Base-by-base conservation (phyloP, 2,329 filamentous ascomycete genomes). In the Bipolaris victoriae region DNA sequence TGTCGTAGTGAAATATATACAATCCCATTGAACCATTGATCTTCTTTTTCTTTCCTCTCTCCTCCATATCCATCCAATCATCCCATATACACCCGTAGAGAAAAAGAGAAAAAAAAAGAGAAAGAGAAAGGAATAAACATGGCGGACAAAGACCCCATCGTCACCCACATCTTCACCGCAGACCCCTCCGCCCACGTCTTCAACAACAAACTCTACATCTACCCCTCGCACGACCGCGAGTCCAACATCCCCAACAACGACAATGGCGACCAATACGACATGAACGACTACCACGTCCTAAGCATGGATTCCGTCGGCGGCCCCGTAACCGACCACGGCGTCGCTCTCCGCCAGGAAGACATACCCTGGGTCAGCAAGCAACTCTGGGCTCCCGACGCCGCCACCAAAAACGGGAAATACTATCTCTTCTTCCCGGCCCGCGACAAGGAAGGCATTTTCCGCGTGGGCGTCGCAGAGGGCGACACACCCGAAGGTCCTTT, bases 211-310 rank as follows among this genome's bases (percentile, higher is more conserved):
- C 78, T 93, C 58, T 93, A 91, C 80, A 85, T 93, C 77, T 93
- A 92, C 79, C 90, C 90, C 18, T 92, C 89, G 20, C 90, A 93
- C 78, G 90, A 93, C 77, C 85, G 89, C 64, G 88, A 91, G 75
- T 90, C 88, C 5, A 84, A 87, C 75, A 90, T 91, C 74, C 56
- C 84, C 55, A 88, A 89, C 81, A 92, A 93, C 79, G 90, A 92
- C 82, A 91, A 92, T 82, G 90, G 90, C 71, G 90, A 92, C 78
- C 90, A 92, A 74, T 92, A 92, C 75, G 90, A 91, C 79, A 93
- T 92, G 90, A 83, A 79, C 54, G 90, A 93, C 80, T 93, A 93
- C 82, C 90, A 92, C 76, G 90, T 93, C 73, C 88, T 92, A 76
- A 88, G 84, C 63, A 79, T 84, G 56, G 82, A 85, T 53, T 79